Evolutionary conservation across 176 grass and related monocot genomes (phyloP).

Genomic region (Chrysopogon serrulatus): DNA sequence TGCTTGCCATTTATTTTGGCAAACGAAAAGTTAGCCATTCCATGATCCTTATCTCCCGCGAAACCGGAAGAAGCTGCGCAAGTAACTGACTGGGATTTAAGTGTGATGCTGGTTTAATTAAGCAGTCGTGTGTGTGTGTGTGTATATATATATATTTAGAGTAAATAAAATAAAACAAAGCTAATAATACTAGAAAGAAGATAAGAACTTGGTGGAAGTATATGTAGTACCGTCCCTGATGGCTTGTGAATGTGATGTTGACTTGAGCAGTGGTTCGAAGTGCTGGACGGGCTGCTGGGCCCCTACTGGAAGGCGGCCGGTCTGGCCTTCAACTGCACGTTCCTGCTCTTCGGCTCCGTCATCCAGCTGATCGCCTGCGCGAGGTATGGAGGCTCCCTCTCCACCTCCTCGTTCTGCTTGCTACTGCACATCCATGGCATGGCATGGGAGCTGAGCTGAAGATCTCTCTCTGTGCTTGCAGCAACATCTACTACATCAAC

Average conservation of each 20-base stretch:
- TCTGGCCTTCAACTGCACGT: slow-evolving; percentile 74
- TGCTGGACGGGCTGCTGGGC: slow-evolving; percentile 71
- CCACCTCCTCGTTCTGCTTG: not conserved
- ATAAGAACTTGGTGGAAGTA: not conserved
- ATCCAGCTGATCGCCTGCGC: slow-evolving; percentile 78
- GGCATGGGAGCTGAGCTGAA: not conserved
- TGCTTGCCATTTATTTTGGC: not conserved
- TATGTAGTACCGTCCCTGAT: not conserved
- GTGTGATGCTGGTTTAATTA: not conserved
- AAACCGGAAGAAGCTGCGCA: not conserved
- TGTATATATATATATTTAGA: not conserved
- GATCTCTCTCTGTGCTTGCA: not conserved
- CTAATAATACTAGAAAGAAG: not conserved
- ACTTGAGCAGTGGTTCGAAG: slow-evolving; percentile 70
- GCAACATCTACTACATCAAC: slow-evolving; percentile 89
- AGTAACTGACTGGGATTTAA: not conserved
- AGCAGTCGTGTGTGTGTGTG: not conserved
- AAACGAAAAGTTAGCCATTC: not conserved
- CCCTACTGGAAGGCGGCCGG: slow-evolving; percentile 75
- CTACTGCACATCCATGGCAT: not conserved
- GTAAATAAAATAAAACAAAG: not conserved
- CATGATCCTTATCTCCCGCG: not conserved
- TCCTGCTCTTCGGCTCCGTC: slow-evolving; percentile 77
- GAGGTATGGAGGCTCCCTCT: slow-evolving; percentile 27
- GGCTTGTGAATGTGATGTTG: not conserved